phyloP scores from a whole-genome alignment of 164 flowering plant genomes.

The Vitis labrusca region DNA sequence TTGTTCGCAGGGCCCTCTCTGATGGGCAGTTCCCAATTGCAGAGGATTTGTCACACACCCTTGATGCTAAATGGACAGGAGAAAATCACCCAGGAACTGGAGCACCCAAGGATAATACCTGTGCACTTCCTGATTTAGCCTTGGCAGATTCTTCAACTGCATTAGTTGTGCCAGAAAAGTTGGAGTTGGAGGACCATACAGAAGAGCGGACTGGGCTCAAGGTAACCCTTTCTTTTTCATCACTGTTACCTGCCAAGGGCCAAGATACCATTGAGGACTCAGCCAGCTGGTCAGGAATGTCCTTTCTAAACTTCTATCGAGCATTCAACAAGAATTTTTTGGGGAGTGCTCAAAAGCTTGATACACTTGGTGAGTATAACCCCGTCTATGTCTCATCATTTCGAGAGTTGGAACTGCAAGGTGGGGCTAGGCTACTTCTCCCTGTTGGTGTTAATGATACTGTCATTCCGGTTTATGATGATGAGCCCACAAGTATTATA shows the following conservation, averaged over 20 bases:
- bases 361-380: slow-evolving; percentile 51
- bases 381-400: slow-evolving; percentile 74
- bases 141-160: slow-evolving; percentile 32
- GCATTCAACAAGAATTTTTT: slow-evolving; percentile 56
- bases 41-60: slow-evolving; percentile 70
- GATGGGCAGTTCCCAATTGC: slow-evolving; percentile 67
- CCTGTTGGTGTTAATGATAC: slow-evolving; percentile 80
- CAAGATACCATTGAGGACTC: slow-evolving; percentile 56
- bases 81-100: slow-evolving; percentile 43
- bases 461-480: slow-evolving; percentile 88
- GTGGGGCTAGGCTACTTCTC: slow-evolving; percentile 70
- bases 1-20: slow-evolving; percentile 52
- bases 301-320: slow-evolving; percentile 67
- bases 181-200: slow-evolving; percentile 33
- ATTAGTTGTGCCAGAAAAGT: slow-evolving; percentile 24
- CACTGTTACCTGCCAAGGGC: slow-evolving; percentile 31
- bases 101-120: slow-evolving; percentile 28
- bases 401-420: slow-evolving; percentile 57
- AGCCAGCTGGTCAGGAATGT: slow-evolving; percentile 61
- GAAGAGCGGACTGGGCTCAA: slow-evolving; percentile 41
- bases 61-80: slow-evolving; percentile 98
- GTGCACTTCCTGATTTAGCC: slow-evolving; percentile 28
- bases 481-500: slow-evolving; percentile 96
- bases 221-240: slow-evolving; percentile 27
- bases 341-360: slow-evolving; percentile 49